Percentiles rank a stretch among this genome's conserved stretches.
Conservation (phyloP, 306 rosid species). For the Dryas octopetala region DNA sequence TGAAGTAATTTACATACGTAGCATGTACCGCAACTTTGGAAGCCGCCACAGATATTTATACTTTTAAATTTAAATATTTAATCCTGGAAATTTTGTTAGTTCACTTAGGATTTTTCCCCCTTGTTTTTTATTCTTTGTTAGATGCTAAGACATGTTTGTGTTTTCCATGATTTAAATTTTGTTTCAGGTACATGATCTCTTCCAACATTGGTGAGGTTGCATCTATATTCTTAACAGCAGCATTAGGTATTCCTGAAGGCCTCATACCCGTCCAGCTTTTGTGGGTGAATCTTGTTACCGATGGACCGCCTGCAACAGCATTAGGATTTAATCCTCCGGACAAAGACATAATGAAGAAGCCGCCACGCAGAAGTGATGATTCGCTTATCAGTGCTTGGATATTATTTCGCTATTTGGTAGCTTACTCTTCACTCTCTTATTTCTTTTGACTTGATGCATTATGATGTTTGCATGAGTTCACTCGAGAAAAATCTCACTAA, state of each 20-base stretch:
- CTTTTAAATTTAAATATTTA: not conserved
- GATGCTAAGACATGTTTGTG: not conserved
- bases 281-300: conserved; percentile 89
- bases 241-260: conserved; percentile 85
- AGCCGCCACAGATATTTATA: not conserved
- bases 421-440: not conserved
- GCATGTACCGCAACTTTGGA: not conserved
- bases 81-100: not conserved
- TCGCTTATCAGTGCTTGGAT: conserved; percentile 72
- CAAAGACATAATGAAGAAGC: conserved; percentile 79
- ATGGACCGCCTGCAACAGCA: conserved; percentile 91
- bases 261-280: conserved; percentile 77
- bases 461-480: not conserved
- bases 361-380: conserved; percentile 73
- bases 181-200: conserved; percentile 80
- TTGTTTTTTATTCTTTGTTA: not conserved
- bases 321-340: conserved; percentile 87
- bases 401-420: conserved; percentile 80
- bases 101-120: not conserved
- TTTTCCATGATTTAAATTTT: conserved; percentile 4
- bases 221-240: conserved; percentile 76
- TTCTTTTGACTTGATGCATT: not conserved
- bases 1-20: not conserved
- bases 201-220: conserved; percentile 89
- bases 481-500: not conserved